Evolutionary conservation across 1,284 basidiomycete species (phyloP).

Genomic region (Mycosarcoma mackinlayi): DNA sequence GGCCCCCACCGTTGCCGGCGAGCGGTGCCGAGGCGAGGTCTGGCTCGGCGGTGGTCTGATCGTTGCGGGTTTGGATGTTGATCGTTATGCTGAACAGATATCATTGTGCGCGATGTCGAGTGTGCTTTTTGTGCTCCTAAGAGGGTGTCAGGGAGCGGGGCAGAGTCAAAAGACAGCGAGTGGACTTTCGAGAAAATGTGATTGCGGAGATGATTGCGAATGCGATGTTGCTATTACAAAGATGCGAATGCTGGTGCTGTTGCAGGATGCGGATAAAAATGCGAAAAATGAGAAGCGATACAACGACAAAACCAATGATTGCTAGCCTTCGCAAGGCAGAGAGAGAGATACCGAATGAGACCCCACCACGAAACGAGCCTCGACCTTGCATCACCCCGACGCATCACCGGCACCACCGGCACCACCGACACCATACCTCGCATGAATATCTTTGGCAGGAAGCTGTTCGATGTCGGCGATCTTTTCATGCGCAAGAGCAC

Average conservation of each 20-base stretch:
- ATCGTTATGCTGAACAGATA: no score
- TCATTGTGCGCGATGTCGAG: no score
- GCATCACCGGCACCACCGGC: no score
- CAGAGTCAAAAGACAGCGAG: no score
- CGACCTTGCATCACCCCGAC: no score
- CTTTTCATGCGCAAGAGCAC: neutral
- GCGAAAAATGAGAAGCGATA: neutral
- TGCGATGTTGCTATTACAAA: neutral
- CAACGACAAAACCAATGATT: neutral
- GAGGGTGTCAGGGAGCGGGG: no score
- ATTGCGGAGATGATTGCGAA: neutral
- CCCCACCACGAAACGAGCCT: neutral
- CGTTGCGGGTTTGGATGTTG: neutral
- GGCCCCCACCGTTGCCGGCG: slow-evolving; percentile 36
- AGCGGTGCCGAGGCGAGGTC: slow-evolving; percentile 7
- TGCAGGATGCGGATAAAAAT: neutral
- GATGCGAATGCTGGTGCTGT: neutral
- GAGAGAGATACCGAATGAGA: neutral
- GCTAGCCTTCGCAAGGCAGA: neutral
- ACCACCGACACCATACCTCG: slow-evolving; percentile 27
- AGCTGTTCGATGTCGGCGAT: slow-evolving; percentile 46
- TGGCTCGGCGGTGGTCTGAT: slow-evolving; percentile 31
- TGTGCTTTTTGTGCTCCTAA: neutral
- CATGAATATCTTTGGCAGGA: slow-evolving; percentile 26
- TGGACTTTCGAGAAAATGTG: neutral